Base-by-base conservation (phyloP, 352 stramenopile species). In the Pythium biforme region DNA sequence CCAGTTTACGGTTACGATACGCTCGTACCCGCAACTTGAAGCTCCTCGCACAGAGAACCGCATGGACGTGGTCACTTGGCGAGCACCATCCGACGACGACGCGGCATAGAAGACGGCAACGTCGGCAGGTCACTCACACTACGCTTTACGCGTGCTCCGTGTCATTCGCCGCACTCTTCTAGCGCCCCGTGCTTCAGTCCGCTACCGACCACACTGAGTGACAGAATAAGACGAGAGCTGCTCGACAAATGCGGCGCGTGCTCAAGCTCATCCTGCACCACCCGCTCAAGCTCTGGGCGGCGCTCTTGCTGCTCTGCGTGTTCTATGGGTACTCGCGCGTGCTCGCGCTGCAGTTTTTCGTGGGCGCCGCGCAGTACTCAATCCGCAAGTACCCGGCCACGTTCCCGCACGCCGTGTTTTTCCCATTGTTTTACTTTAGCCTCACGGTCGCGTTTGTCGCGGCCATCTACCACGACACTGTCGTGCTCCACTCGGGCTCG, bases 261-360 rank as follows among this genome's bases (percentile, higher is more conserved):
- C 70, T 88, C 72, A 87, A 89, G 59, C 50, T 79, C 25, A 67
- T 89, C 23, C 71, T 86, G 47, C 77, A 89, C 61, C 81, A 90
- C 41, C 82, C 83, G 25, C 64, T 67, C 27, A 79, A 86, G 55
- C 66, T 92, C 31, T 75, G 65, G 46, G 55, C 67, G 14, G 68
- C 60, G 37, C 69, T 94, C 34, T 55, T 88, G n/a, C 43, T 79
- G 19, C 66, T 89, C 25, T 78, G 76, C 55, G 56, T 72, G 43
- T 77, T 88, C 66, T 92, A 90, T 68, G 80, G 70, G 27, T 94
- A 86, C 59, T 78, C 82, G 45, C 76, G 79, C 48, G 74, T 94
- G n/a, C 62, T 92, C 58, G 65, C 72, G 51, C 52, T 86, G n/a
- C 79, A 91, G 43, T 75, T 78, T 55, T 23, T 59, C 9, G 51